Evolutionary conservation across 2,329 filamentous ascomycete genomes (phyloP), one percentile per base, ranked within the genome.

Genomic region (Aspergillus neoniger): DNA sequence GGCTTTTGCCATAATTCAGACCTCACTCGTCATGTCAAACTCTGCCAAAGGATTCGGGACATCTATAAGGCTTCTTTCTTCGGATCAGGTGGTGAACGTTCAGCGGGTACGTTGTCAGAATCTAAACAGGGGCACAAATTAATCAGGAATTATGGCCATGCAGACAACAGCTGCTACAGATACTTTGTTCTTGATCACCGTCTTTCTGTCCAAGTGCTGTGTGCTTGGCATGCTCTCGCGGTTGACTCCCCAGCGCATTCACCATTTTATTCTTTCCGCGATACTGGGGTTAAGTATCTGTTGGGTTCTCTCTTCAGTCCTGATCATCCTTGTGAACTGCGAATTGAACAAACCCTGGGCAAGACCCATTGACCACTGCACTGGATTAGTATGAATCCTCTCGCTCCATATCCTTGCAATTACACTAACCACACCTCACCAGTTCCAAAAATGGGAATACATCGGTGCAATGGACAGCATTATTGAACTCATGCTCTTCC

Each of bases 151-250:
- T 6, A 2, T 25, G 2, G 19, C 17, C 2, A 30, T 17, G n/a
- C 23, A 43, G 41, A 43, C 39, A 14, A 55, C 28, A 2, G 53
- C 41, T 19, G 28, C 53, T 10, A 47, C 53, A n/a, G 53, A 55
- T 32, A 12, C n/a, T 12, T 41, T 55, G 19, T 48, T 30, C 14
- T 41, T 55, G 17, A 30, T 55, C 4, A 23, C 38, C 9, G 30
- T 38, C 10, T 48, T 48, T n/a, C 41, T 55, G 14, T 55, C 53
- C 17, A 55, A 55, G 12, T 55, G 53, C 53, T 55, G 53, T 14
- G 53, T 55, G 41, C 23, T 55, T 9, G 53, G 28, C 2, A 55
- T 55, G 23, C 53, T 55, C 25, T 47, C 23, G 15, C 25, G 53
- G 21, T 14, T 55, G 7, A 55, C 53, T 47, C 53, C 53, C 5